Conservation (phyloP, 2,329 filamentous ascomycete genomes). For the Apiospora saccharicola region DNA sequence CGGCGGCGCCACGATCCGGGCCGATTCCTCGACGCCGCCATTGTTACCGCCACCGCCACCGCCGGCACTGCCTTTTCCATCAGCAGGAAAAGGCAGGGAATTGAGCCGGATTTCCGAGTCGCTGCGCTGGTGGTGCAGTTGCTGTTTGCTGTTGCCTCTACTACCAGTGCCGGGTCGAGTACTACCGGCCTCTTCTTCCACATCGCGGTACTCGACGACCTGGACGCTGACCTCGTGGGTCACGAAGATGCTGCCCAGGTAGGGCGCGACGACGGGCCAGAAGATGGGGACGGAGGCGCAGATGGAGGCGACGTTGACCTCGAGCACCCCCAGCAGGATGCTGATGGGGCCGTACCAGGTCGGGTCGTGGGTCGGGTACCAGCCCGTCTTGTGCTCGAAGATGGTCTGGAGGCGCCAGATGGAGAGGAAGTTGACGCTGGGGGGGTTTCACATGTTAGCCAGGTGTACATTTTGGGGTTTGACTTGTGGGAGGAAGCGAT, state of each 20-base stretch:
- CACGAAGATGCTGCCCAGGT: slow-evolving; percentile 44
- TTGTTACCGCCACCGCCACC: not conserved
- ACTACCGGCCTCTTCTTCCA: not conserved
- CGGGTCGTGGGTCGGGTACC: slow-evolving; percentile 45
- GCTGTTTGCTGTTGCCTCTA: not conserved
- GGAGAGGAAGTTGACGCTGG: slow-evolving; percentile 39
- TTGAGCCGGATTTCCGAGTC: slow-evolving; percentile 2
- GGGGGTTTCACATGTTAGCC: slow-evolving; percentile 23
- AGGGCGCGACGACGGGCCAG: slow-evolving; percentile 42
- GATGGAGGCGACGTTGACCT: slow-evolving; percentile 44
- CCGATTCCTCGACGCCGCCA: not conserved
- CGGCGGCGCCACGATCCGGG: not conserved
- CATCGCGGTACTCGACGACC: slow-evolving; percentile 22
- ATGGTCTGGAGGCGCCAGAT: slow-evolving; percentile 44
- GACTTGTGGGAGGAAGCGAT: not conserved
- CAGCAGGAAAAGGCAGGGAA: not conserved
- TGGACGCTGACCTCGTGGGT: slow-evolving; percentile 45
- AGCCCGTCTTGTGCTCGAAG: slow-evolving; percentile 39
- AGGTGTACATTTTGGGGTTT: too few relatives aligned
- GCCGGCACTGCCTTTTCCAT: not conserved
- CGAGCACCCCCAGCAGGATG: slow-evolving; percentile 44
- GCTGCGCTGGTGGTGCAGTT: not conserved
- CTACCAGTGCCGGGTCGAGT: not conserved
- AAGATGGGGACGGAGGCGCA: slow-evolving; percentile 44
- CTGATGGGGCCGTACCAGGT: slow-evolving; percentile 45